Base-by-base conservation (phyloP, 805 yeast species). In the Ogataea degrootiae region DNA sequence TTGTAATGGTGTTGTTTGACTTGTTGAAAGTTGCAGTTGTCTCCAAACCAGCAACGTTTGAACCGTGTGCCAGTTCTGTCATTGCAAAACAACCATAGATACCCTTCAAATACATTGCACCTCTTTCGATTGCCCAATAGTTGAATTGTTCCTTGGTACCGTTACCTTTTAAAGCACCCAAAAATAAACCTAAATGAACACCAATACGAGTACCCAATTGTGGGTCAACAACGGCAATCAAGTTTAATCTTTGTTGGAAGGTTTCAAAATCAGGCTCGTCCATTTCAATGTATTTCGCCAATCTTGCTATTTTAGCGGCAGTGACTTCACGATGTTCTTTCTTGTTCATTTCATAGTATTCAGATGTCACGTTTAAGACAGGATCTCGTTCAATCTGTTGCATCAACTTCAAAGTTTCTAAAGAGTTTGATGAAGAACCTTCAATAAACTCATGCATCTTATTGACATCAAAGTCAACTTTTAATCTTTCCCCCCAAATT, bases 61-160 rank as follows among this genome's bases (percentile, higher is more conserved):
- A 87, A 26, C 97, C 97, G 64, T 89, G 97, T 7, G 88, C 96
- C 57, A 89, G 65, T 69, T 89, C 97, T 15, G 96, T 90, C 97
- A 89, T 89, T 41, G 85, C 89, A 69, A 89, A 89, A 67, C 96
- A 90, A 26, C 97, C 97, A 60, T 82, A 85, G 42, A 85, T 73
- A 50, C 79, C 85, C 60, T 75, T 80, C 37, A 83, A 62, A 51
- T 68, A 69, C 1, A 73, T 63, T 11, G 89, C 81, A 55, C 87
- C 90, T 59, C 85, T 75, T 56, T 77, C 80, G 49, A 73, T 69
- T 45, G 89, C 76, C 97, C 97, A 91, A 69, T 83, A 92, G 39
- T 80, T 72, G 58, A 84, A 77, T 72, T 91, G 98, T 48, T 81
- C 87, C 34, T 79, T 76, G 8, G 97, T 85, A 54, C 97, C 98